Evolutionary conservation across 257 asterid species (phyloP).

Genomic region (Solanum rostratum): DNA sequence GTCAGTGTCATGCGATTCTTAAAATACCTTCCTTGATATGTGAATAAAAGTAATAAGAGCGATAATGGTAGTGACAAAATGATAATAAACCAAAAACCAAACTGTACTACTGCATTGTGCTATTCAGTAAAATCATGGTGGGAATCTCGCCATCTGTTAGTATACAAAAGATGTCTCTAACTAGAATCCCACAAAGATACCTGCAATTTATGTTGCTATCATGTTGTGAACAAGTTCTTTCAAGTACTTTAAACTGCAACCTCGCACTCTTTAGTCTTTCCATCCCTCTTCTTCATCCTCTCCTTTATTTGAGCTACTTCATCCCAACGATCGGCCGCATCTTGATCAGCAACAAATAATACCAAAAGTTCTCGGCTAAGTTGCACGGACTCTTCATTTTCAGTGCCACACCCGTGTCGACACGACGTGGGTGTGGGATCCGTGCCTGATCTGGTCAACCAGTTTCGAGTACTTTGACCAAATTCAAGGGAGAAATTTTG

Average conservation of each 20-base stretch:
- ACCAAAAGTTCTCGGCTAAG: conserved; percentile 23
- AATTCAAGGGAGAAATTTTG: too few species aligned
- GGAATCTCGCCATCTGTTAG: neutral
- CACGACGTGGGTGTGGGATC: too few species aligned
- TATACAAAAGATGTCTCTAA: neutral
- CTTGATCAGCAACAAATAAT: conserved; percentile 42
- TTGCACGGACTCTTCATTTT: too few species aligned
- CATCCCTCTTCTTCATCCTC: conserved; percentile 40
- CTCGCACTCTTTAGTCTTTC: conserved; percentile 18
- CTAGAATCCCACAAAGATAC: neutral
- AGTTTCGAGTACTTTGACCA: too few species aligned
- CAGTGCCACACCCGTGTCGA: too few species aligned
- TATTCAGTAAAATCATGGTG: neutral
- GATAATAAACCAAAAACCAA: neutral
- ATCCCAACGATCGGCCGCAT: conserved; percentile 52
- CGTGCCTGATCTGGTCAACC: too few species aligned
- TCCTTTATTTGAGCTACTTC: conserved; percentile 42
- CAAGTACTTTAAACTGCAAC: conserved; percentile 45
- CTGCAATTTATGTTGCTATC: neutral
- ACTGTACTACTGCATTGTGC: neutral
- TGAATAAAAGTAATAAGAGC: neutral
- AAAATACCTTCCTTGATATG: neutral
- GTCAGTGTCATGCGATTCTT: neutral
- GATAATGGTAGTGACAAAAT: neutral
- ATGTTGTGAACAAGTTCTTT: conserved; percentile 30